phyloP scores from a whole-genome alignment of 495 filamentous ascomycete species.

The Talaromyces wortmannii region DNA sequence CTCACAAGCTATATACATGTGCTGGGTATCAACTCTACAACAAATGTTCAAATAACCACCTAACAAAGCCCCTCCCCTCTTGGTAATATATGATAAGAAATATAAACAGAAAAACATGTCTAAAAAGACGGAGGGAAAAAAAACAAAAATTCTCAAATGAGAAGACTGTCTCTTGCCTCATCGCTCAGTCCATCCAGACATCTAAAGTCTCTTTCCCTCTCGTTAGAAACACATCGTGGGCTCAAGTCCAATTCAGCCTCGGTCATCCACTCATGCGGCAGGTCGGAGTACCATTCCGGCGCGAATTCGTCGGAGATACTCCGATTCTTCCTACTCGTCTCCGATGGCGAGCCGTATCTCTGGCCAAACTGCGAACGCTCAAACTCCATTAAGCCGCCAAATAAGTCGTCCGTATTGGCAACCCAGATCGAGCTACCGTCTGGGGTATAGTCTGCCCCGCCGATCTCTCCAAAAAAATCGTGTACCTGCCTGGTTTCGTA shows the following conservation, averaged over 20 bases:
- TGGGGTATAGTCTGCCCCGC: slow-evolving; percentile 65
- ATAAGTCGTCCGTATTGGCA: slow-evolving; percentile 63
- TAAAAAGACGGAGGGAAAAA: too few relatives aligned
- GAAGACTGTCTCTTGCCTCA: background rate
- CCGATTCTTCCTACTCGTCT: background rate
- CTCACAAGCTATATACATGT: too few relatives aligned
- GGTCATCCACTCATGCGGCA: slow-evolving; percentile 29
- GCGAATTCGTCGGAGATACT: background rate
- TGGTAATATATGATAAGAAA: too few relatives aligned
- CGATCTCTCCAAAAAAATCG: slow-evolving; percentile 82
- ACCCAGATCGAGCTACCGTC: slow-evolving; percentile 68
- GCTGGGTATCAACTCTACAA: too few relatives aligned
- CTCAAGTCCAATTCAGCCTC: slow-evolving; percentile 22
- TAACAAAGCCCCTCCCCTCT: too few relatives aligned
- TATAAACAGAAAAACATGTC: too few relatives aligned
- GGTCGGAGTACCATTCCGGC: slow-evolving; percentile 7
- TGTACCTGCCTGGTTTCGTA: slow-evolving; percentile 66
- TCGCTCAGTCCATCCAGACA: background rate
- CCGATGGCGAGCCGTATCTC: slow-evolving; percentile 14
- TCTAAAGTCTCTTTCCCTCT: background rate
- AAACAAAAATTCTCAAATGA: background rate
- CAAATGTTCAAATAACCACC: too few relatives aligned
- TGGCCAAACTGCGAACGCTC: slow-evolving; percentile 49
- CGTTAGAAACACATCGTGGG: background rate
- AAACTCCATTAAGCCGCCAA: slow-evolving; percentile 76